Conservation (phyloP, 192 early-diverging fungal species). For the Coemansia sp. region DNA sequence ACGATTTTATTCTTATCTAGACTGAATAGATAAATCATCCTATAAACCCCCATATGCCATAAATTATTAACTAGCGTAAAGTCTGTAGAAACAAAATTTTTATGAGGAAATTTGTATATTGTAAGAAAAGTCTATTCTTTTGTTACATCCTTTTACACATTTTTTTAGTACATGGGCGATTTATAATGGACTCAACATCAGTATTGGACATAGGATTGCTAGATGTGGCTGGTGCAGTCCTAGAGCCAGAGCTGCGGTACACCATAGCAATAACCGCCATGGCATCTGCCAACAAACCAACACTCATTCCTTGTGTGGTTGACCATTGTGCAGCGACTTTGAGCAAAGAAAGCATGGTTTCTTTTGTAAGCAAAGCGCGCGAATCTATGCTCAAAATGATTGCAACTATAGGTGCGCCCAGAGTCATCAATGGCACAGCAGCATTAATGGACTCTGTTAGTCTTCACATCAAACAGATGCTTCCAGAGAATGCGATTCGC, state of each 20-base stretch:
- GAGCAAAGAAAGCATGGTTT: not conserved
- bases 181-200: too few relatives aligned
- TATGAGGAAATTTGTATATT: too few relatives aligned
- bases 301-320: not conserved
- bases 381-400: constrained; percentile 12
- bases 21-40: too few relatives aligned
- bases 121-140: too few relatives aligned
- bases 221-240: not conserved
- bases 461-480: not conserved
- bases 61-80: too few relatives aligned
- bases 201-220: too few relatives aligned
- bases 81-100: too few relatives aligned
- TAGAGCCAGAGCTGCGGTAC: constrained; percentile 2
- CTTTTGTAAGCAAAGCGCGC: constrained; percentile 2
- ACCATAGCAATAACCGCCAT: constrained; percentile 5
- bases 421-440: constrained; percentile 22
- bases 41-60: not conserved
- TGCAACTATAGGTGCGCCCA: constrained; percentile 7
- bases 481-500: constrained; percentile 8
- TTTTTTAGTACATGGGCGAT: too few relatives aligned
- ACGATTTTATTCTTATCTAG: too few relatives aligned
- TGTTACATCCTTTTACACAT: too few relatives aligned
- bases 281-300: constrained; percentile 9
- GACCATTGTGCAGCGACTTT: not conserved
- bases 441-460: constrained; percentile 16